Conservation (phyloP, 75 land plant genomes). For the Pinus albicaulis region DNA sequence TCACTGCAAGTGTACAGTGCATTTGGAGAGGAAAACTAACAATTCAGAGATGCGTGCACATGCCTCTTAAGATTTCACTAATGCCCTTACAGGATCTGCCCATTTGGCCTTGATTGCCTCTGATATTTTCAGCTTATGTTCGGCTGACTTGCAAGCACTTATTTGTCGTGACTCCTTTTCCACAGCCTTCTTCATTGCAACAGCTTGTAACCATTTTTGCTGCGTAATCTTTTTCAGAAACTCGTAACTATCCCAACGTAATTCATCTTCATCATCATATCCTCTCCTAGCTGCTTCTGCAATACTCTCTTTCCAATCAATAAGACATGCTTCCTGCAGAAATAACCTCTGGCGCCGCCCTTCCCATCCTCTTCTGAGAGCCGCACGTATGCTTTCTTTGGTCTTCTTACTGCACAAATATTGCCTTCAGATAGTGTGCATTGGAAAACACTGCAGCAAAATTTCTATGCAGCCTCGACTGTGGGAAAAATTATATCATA, state of each 20-base stretch:
- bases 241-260: conserved; percentile 74
- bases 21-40: neutral
- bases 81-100: conserved; percentile 75
- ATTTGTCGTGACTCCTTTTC: conserved; percentile 25
- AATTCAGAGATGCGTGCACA: conserved; percentile 5
- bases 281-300: conserved; percentile 78
- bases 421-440: neutral
- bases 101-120: conserved; percentile 88
- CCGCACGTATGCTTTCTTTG: conserved; percentile 53
- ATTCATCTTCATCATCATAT: conserved; percentile 48
- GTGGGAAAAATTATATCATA: neutral
- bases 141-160: conserved; percentile 50
- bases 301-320: conserved; percentile 59
- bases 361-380: conserved; percentile 42
- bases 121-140: conserved; percentile 68
- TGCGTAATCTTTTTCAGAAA: conserved; percentile 36
- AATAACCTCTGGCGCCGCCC: conserved; percentile 30
- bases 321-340: conserved; percentile 27
- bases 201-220: conserved; percentile 45
- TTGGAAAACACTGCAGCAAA: neutral
- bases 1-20: neutral
- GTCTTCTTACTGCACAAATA: conserved; percentile 49
- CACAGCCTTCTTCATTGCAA: conserved; percentile 32
- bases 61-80: conserved; percentile 4
- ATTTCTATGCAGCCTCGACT: no score